Evolutionary conservation across 2,329 filamentous ascomycete species (phyloP).

Genomic region (Colletotrichum sp.): DNA sequence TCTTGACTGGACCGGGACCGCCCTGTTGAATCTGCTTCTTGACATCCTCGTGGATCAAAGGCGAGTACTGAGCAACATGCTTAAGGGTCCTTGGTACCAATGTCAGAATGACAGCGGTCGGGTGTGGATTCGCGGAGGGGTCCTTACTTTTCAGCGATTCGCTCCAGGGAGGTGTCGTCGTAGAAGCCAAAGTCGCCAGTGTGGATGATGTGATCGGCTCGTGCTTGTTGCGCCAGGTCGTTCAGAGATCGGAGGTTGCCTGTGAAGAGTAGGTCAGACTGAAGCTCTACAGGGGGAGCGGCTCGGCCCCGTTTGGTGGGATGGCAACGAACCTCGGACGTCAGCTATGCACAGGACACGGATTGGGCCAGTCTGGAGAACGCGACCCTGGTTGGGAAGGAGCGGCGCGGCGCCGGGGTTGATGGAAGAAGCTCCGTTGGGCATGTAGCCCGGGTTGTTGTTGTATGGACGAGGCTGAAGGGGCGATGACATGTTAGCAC

Average conservation of each 20-base stretch:
- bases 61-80: conserved; percentile 98
- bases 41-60: conserved; percentile 80
- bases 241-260: conserved; percentile 96
- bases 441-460: conserved; percentile 63
- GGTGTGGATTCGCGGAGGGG: conserved; percentile 20
- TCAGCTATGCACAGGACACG: conserved; percentile 75
- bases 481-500: conserved; percentile 13
- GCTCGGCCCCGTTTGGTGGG: neutral
- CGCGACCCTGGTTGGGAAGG: conserved; percentile 70
- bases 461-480: conserved; percentile 48
- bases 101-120: conserved; percentile 20
- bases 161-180: conserved; percentile 91
- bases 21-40: conserved; percentile 71
- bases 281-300: neutral
- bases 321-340: conserved; percentile 64
- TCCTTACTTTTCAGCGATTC: conserved; percentile 95
- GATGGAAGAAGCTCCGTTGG: conserved; percentile 63
- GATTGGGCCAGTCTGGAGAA: conserved; percentile 69
- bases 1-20: conserved; percentile 81
- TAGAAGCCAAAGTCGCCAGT: conserved; percentile 99
- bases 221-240: conserved; percentile 92
- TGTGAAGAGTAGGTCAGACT: conserved; percentile 40
- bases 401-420: conserved; percentile 68
- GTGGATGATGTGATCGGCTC: conserved; percentile 97
- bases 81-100: conserved; percentile 77